Evolutionary conservation across 805 yeast species (phyloP), one percentile per base, ranked within the genome.

Genomic region (Candida chilensis): DNA sequence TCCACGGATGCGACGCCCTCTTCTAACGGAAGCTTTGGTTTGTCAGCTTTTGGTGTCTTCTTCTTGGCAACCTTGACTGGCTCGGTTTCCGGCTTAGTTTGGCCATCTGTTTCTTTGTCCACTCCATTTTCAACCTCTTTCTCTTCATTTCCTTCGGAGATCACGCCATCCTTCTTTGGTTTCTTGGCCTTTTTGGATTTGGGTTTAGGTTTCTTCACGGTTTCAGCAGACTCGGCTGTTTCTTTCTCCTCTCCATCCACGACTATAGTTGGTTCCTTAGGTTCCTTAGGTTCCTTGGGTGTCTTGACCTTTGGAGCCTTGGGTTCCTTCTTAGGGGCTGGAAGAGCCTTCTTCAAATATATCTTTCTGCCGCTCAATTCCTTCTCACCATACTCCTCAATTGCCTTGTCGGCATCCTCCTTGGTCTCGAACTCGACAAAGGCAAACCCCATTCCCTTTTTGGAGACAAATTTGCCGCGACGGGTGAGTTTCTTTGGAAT

Each of bases 391-490:
- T 46, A 61, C 29, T 55, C 47, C 30, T 47, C 57, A 41, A 70
- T 57, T 17, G 71, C 69, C 30, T 47, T 47, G 28, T 64, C 69
- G 9, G 72, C 71, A 16, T 60, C 60, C 14, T 49, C 62, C 27
- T 57, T 60, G 28, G 53, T 40, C 26, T 51, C 62, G 41, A 71
- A 72, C 36, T 74, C 71, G 30, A 74, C 69, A 47, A 75, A 76
- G 10, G 76, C 81, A 42, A 71, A 74, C 24, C 83, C 82, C 36
- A 60, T 68, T 48, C 57, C 65, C 50, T 59, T 53, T 48, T 60
- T 42, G 50, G 55, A 51, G 35, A 61, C 47, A 28, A 53, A 55
- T 27, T 54, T 60, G 16, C 50, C 49, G 27, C 51, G 49, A 29
- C 51, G 49, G 22, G 44, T 44, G 30, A 44, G 38, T 37, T 60